These are phyloP conservation scores for Strobilomyces dryophilus DNA, from an alignment of 768 basidiomycete genomes.

Conservation along the genomic window DNA sequence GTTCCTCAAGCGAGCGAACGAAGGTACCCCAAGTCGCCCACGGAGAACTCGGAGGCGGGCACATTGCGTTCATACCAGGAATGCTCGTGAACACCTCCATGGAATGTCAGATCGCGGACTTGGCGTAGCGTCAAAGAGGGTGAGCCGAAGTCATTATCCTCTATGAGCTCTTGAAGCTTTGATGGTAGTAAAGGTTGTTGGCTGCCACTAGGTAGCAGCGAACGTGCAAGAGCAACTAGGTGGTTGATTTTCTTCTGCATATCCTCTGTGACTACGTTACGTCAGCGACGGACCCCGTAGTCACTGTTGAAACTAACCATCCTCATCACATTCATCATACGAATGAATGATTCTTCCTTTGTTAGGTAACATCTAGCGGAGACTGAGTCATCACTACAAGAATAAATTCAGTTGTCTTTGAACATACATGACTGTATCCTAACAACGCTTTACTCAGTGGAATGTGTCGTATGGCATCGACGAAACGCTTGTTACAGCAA, in stretches of 20 bases:
- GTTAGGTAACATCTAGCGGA: conserved; percentile 41
- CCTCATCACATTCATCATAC: conserved; percentile 17
- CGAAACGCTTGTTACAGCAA: conserved; percentile 25
- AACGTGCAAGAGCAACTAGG: conserved; percentile 35
- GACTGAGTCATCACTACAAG: background rate
- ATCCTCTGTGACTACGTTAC: conserved; percentile 28
- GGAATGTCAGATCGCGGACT: conserved; percentile 36
- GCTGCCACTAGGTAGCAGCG: conserved; percentile 36
- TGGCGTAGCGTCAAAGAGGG: conserved; percentile 33
- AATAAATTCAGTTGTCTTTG: conserved; percentile 34
- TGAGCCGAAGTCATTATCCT: conserved; percentile 28
- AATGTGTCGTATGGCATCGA: background rate
- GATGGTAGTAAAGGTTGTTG: conserved; percentile 29
- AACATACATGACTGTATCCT: conserved; percentile 44
- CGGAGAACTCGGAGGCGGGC: conserved; percentile 36
- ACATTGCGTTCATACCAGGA: conserved; percentile 40
- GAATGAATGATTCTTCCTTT: conserved; percentile 30
- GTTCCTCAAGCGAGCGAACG: conserved; percentile 39
- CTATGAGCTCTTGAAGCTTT: conserved; percentile 32
- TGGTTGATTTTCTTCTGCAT: conserved; percentile 39
- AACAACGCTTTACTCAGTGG: background rate
- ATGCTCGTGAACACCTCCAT: conserved; percentile 34
- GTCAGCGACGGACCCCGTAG: background rate
- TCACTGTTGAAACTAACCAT: conserved; percentile 11
- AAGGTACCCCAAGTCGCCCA: conserved; percentile 46